Conservation (phyloP, 768 basidiomycete species). For the Crucibulum laeve region DNA sequence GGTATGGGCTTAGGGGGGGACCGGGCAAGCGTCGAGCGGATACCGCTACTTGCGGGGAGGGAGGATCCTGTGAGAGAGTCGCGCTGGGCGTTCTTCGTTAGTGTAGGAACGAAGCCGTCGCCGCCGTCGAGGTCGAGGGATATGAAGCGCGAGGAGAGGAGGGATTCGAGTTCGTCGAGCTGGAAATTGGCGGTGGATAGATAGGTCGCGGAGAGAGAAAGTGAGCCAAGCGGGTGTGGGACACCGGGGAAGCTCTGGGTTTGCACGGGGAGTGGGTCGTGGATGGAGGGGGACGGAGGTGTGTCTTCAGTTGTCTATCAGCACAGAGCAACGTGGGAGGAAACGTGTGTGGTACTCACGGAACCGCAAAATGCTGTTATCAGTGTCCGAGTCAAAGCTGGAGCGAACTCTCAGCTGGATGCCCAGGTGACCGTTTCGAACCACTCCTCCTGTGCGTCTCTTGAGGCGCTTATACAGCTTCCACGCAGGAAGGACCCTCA, state of each 20-base stretch:
- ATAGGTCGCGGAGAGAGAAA: no score
- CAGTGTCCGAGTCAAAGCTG: slow-evolving; percentile 12
- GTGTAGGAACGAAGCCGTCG: slow-evolving; percentile 70
- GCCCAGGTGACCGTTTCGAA: slow-evolving; percentile 18
- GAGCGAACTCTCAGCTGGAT: slow-evolving; percentile 22
- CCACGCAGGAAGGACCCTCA: slow-evolving; percentile 76
- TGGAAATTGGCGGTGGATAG: no score
- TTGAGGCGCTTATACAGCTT: slow-evolving; percentile 62
- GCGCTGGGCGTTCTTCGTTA: slow-evolving; percentile 59
- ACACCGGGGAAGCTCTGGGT: no score
- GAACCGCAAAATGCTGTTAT: slow-evolving; percentile 29
- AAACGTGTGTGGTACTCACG: slow-evolving; percentile 21
- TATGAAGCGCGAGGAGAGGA: no score
- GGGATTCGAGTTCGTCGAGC: no score
- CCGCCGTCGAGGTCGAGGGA: no score
- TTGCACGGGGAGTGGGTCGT: no score
- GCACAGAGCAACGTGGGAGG: slow-evolving; percentile 1
- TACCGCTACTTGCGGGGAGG: slow-evolving; percentile 13
- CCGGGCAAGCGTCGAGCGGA: slow-evolving; percentile 13
- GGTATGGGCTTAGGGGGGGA: slow-evolving; percentile 17
- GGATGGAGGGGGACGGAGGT: slow-evolving; percentile 28
- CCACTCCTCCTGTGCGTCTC: slow-evolving; percentile 33
- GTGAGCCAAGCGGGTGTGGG: no score
- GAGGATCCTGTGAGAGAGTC: slow-evolving; percentile 43
- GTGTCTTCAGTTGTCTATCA: neutral